Conservation (phyloP, 208 protist genomes). For the Trypanosoma grayi region DNA sequence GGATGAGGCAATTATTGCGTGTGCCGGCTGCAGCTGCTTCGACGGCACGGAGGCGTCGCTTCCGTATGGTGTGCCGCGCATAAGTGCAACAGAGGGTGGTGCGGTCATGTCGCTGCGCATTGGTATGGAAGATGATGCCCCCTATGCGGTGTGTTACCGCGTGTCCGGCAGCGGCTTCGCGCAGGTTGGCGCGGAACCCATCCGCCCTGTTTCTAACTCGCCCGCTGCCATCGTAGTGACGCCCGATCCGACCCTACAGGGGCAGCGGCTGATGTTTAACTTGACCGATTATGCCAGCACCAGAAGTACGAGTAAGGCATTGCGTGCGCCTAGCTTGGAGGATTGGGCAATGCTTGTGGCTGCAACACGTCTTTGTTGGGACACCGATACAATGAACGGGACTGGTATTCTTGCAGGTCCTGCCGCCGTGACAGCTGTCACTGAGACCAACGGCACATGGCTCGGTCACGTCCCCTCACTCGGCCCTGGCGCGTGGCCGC, state of each 20-base stretch:
- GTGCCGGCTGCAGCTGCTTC: slow-evolving; percentile 72
- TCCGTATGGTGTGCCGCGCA: slow-evolving; percentile 56
- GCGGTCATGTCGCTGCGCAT: slow-evolving; percentile 49
- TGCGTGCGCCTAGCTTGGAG: background rate
- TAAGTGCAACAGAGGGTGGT: background rate
- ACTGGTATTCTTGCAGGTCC: slow-evolving; percentile 38
- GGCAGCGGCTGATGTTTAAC: slow-evolving; percentile 69
- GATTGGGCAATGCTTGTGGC: slow-evolving; percentile 77
- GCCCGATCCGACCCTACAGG: slow-evolving; percentile 59
- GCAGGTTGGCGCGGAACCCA: slow-evolving; percentile 35
- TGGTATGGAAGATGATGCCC: slow-evolving; percentile 43
- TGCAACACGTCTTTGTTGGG: slow-evolving; percentile 65
- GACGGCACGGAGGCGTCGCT: slow-evolving; percentile 39
- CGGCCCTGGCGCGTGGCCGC: slow-evolving; percentile 51
- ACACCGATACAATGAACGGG: slow-evolving; percentile 31
- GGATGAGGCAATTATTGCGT: slow-evolving; percentile 67
- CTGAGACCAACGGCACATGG: slow-evolving; percentile 31
- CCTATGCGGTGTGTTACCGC: slow-evolving; percentile 78
- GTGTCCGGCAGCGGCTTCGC: slow-evolving; percentile 76
- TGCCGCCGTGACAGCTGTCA: slow-evolving; percentile 25
- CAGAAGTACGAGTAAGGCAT: background rate
- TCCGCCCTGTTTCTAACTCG: slow-evolving; percentile 43
- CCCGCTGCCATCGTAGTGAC: slow-evolving; percentile 32
- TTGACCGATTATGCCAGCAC: slow-evolving; percentile 32
- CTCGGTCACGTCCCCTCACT: slow-evolving; percentile 74